Base-by-base conservation (phyloP, 2,329 filamentous ascomycete genomes). In the Hymenoscyphus scutula region DNA sequence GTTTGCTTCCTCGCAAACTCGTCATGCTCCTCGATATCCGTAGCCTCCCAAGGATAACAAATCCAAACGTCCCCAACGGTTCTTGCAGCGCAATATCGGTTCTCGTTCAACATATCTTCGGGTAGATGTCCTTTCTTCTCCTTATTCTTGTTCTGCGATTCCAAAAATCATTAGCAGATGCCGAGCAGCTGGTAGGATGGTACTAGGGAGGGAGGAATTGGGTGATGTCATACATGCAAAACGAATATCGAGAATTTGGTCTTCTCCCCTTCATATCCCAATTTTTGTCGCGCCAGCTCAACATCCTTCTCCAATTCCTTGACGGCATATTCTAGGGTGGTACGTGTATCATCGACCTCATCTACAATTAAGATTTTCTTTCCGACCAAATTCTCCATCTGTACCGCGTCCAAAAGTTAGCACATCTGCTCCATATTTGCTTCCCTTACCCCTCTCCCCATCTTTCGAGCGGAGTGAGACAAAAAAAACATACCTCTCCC, bases 21-120 rank as follows among this genome's bases (percentile, higher is more conserved):
- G 78, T 98, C 94, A 76, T 97, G 94, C 82, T 93, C 91, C 30
- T 96, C 92, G 74, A 98, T 97, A 75, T 97, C 91, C 37, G 79
- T 89, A 53, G 95, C 95, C 81, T 98, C 95, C 95, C 95, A 99
- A 17, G 95, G 95, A 79, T 99, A 99, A 83, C 92, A 96, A 76
- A 98, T 98, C 95, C 95, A 99, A 68, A 92, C 89, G 78, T 99
- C 94, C n/a, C 84, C 85, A 34, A 96, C 90, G 5, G 94, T 98
- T 74, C 89, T 82, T 25, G 95, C 92, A 25, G 95, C 95, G 69
- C 90, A 78, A 79, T 99, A 99, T 71, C 89, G 83, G 62, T 84
- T 84, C 61, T 87, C 78, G 48, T 82, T 78, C 67, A 94, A 81
- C 84, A 98, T 92, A 41, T 92, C 87, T 23, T 85, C 73, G 11